A percentile compares a stretch with the other conserved stretches of the same genome.
Evolutionary conservation across 306 rosid genomes (phyloP).

Genomic region (Castanea mollissima): DNA sequence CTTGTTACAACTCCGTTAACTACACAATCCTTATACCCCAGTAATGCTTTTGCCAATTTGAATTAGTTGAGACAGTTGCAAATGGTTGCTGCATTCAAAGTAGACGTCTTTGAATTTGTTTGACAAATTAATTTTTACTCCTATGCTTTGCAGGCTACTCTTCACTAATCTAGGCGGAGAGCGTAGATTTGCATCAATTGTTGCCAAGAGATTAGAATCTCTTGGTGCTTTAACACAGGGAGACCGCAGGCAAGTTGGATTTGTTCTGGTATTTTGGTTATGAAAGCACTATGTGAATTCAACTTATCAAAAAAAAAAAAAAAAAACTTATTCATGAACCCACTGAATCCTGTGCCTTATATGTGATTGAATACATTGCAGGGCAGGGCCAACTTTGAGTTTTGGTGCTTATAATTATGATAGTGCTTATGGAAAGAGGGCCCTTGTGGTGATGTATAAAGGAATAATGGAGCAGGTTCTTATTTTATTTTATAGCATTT

Average conservation of each 20-base stretch:
- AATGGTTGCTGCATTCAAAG: not conserved
- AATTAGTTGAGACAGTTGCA: not conserved
- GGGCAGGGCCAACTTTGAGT: constrained; percentile 90
- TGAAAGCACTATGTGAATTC: constrained; percentile 13
- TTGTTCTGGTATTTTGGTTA: constrained; percentile 19
- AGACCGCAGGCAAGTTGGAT: constrained; percentile 81
- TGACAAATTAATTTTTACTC: not conserved
- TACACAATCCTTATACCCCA: not conserved
- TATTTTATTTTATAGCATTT: not conserved
- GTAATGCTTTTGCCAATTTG: not conserved
- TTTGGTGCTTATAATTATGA: constrained; percentile 78
- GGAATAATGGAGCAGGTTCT: constrained; percentile 97
- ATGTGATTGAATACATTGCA: constrained; percentile 41
- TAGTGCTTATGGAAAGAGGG: constrained; percentile 90
- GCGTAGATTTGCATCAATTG: constrained; percentile 96
- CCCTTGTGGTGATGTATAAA: constrained; percentile 79
- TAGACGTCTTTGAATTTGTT: not conserved
- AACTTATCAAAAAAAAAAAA: not conserved
- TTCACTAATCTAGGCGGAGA: constrained; percentile 97
- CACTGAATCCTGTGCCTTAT: constrained; percentile 25
- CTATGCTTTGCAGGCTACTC: constrained; percentile 65
- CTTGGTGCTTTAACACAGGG: constrained; percentile 99
- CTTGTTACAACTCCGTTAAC: not conserved
- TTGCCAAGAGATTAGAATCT: constrained; percentile 94
- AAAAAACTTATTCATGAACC: constrained; percentile 13